Percentiles rank a stretch among this genome's conserved stretches.
These are phyloP conservation scores for Metschnikowia henanensis DNA, from an alignment of 805 yeast genomes.

Conservation along the genomic window DNA sequence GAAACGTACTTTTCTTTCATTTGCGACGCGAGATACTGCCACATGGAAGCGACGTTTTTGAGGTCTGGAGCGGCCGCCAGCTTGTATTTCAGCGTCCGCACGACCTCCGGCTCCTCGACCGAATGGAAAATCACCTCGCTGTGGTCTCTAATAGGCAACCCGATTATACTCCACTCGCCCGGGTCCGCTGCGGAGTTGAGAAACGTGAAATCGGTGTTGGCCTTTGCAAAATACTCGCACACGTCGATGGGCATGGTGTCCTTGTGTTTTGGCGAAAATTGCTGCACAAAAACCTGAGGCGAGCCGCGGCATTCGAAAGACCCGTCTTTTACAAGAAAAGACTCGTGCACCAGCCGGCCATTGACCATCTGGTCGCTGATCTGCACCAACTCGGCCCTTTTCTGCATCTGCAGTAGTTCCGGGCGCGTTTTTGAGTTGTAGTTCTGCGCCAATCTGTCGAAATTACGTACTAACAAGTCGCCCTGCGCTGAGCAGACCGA, in stretches of 20 bases:
- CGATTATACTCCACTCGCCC: slow-evolving; percentile 87
- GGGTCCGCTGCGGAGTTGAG: slow-evolving; percentile 81
- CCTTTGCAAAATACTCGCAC: slow-evolving; percentile 45
- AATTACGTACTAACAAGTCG: slow-evolving; percentile 54
- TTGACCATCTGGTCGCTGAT: slow-evolving; percentile 2
- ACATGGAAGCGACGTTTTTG: slow-evolving; percentile 34
- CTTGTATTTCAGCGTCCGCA: slow-evolving; percentile 30
- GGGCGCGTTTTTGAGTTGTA: slow-evolving; percentile 29
- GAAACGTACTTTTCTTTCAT: slow-evolving; percentile 43
- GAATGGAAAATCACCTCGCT: slow-evolving; percentile 63
- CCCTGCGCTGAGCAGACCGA: slow-evolving; percentile 84
- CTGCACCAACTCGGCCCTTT: not conserved
- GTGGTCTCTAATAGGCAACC: slow-evolving; percentile 51
- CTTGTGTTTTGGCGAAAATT: slow-evolving; percentile 2
- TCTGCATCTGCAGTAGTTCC: slow-evolving; percentile 5
- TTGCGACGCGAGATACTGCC: slow-evolving; percentile 51
- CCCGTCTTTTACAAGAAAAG: slow-evolving; percentile 19
- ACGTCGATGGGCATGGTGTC: slow-evolving; percentile 42
- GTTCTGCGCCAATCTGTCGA: slow-evolving; percentile 49
- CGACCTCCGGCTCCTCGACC: slow-evolving; percentile 36
- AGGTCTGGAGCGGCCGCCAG: not conserved
- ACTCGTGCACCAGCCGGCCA: slow-evolving; percentile 22
- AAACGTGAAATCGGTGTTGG: slow-evolving; percentile 44
- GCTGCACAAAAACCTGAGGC: slow-evolving; percentile 5
- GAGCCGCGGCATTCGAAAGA: not conserved